Evolutionary conservation across 345 rosid species (phyloP).

Genomic region (Arabidopsis arenosa): DNA sequence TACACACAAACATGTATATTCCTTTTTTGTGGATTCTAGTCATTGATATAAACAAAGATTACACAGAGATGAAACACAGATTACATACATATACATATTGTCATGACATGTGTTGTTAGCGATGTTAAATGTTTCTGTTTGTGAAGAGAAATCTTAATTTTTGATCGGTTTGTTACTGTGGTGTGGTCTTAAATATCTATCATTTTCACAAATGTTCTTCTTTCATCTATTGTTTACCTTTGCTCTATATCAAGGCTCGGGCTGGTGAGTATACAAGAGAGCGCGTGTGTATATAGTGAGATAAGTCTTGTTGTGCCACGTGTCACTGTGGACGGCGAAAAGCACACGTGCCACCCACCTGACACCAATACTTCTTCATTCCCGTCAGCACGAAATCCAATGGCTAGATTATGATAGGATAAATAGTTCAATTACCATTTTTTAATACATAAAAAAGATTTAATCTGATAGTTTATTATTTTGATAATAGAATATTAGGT

Average conservation of each 20-base stretch:
- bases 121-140: not conserved
- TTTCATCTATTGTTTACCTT: no score
- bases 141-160: not conserved
- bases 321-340: constrained; percentile 16
- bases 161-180: not conserved
- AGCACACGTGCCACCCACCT: constrained; percentile 39
- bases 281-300: constrained; percentile 10
- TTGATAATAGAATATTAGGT: no score
- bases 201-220: no score
- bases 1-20: constrained; percentile 9
- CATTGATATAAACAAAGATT: not conserved
- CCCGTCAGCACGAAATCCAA: constrained; percentile 19
- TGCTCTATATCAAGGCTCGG: not conserved
- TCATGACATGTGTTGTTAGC: not conserved
- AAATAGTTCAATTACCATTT: not conserved
- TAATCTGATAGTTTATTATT: no score
- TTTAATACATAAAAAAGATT: no score
- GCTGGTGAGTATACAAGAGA: not conserved
- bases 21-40: constrained; percentile 10
- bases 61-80: not conserved
- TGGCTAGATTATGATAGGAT: not conserved
- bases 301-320: constrained; percentile 1
- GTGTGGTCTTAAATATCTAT: not conserved
- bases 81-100: not conserved
- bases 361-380: constrained; percentile 24